Percentiles rank a stretch among this genome's conserved stretches.
Conservation (phyloP, 2,329 filamentous ascomycete genomes). For the Cytospora schulzeri region DNA sequence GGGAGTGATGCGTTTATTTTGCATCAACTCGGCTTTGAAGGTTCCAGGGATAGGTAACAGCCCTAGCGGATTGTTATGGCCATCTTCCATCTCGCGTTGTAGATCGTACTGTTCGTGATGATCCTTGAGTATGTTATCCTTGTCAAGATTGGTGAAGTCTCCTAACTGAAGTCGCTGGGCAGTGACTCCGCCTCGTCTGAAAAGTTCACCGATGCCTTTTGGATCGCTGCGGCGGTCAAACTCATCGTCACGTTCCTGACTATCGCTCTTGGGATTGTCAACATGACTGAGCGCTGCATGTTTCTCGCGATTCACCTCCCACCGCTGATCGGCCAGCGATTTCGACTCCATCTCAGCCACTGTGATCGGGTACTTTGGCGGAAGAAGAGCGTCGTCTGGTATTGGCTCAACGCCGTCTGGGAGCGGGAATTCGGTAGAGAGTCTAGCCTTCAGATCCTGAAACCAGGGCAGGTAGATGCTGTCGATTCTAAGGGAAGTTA, state of each 20-base stretch:
- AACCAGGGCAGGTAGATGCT: constrained; percentile 81
- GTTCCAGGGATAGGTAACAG: constrained; percentile 60
- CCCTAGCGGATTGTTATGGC: constrained; percentile 32
- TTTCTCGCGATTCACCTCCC: constrained; percentile 27
- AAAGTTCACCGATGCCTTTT: constrained; percentile 5
- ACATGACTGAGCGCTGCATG: constrained; percentile 33
- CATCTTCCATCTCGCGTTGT: constrained; percentile 19
- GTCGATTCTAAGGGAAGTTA: constrained; percentile 63
- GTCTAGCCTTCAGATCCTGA: constrained; percentile 63
- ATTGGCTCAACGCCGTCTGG: constrained; percentile 69
- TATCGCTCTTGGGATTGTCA: constrained; percentile 27
- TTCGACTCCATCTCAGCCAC: constrained; percentile 24
- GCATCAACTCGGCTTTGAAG: constrained; percentile 58
- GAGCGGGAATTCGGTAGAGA: constrained; percentile 70
- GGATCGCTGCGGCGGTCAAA: constrained; percentile 24
- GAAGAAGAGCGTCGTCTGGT: constrained; percentile 71
- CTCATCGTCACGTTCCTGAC: constrained; percentile 27
- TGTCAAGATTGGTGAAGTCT: constrained; percentile 33
- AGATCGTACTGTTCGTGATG: constrained; percentile 39
- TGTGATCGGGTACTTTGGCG: constrained; percentile 65
- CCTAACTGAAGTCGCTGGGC: constrained; percentile 29
- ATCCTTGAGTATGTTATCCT: constrained; percentile 42
- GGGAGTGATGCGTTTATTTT: constrained; percentile 77
- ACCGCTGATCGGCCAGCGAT: constrained; percentile 1
- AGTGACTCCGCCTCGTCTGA: constrained; percentile 19